A percentile compares a stretch with the other conserved stretches of the same genome.
These are phyloP conservation scores for Colletotrichum endophyticum DNA, from an alignment of 2,329 filamentous ascomycete genomes.

Conservation along the genomic window DNA sequence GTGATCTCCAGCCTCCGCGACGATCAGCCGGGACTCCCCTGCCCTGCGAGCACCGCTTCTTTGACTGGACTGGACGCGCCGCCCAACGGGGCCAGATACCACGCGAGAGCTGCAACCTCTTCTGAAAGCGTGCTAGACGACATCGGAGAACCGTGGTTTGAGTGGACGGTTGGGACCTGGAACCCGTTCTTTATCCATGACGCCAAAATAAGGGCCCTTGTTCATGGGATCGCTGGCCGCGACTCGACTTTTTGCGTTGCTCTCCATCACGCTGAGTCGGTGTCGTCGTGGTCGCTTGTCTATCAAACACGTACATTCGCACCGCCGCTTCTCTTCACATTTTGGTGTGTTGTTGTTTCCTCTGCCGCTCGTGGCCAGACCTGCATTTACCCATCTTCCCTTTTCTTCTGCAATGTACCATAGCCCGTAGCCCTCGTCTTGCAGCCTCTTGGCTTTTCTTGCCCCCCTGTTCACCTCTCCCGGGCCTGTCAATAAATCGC, in stretches of 20 bases:
- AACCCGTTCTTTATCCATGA: constrained; percentile 1
- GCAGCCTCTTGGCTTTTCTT: not conserved
- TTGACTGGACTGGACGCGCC: not conserved
- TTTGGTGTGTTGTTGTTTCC: not conserved
- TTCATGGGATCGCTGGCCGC: not conserved
- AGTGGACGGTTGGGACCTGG: not conserved
- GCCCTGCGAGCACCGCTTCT: not conserved
- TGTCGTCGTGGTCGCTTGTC: not conserved
- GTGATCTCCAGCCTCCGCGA: constrained; percentile 25
- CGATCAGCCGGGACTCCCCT: constrained; percentile 23
- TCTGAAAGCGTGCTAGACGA: not conserved
- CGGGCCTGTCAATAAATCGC: not conserved
- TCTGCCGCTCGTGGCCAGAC: not conserved
- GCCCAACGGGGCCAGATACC: constrained; percentile 1
- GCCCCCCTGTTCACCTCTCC: not conserved
- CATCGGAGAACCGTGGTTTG: not conserved
- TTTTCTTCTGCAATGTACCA: not conserved
- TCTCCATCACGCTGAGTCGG: not conserved
- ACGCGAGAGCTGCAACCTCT: constrained; percentile 13
- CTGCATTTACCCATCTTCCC: not conserved
- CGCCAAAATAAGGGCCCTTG: constrained; percentile 3
- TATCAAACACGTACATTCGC: not conserved
- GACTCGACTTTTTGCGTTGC: not conserved
- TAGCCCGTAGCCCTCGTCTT: not conserved
- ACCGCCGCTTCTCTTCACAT: not conserved